phyloP scores from a whole-genome alignment of 2,329 filamentous ascomycete species.

The Furcasterigmium sp. region DNA sequence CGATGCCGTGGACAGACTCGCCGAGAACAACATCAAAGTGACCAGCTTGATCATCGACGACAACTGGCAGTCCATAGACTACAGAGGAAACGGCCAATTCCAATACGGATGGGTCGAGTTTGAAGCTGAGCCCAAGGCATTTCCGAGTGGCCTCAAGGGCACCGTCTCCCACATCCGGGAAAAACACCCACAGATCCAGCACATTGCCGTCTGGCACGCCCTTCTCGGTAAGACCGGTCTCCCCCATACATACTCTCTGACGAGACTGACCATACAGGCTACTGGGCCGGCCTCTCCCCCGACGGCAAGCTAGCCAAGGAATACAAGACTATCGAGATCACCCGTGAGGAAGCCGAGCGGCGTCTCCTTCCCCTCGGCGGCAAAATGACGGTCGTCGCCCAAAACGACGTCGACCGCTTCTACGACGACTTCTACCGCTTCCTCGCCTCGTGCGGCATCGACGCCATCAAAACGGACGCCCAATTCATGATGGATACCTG shows the following conservation, averaged over 20 bases:
- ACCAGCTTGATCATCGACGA: slow-evolving; percentile 92
- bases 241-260: slow-evolving; percentile 18
- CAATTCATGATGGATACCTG: slow-evolving; percentile 86
- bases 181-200: slow-evolving; percentile 66
- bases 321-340: slow-evolving; percentile 68
- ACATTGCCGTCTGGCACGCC: slow-evolving; percentile 93
- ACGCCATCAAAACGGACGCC: slow-evolving; percentile 87
- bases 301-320: slow-evolving; percentile 66
- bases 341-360: slow-evolving; percentile 41
- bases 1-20: slow-evolving; percentile 65
- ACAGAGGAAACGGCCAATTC: slow-evolving; percentile 43
- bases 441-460: slow-evolving; percentile 66
- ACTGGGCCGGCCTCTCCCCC: slow-evolving; percentile 86
- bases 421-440: slow-evolving; percentile 93
- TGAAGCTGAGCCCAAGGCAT: slow-evolving; percentile 74
- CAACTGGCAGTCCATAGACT: slow-evolving; percentile 81
- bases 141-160: slow-evolving; percentile 73
- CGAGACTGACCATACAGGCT: slow-evolving; percentile 42
- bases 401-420: slow-evolving; percentile 68
- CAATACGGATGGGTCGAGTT: slow-evolving; percentile 72
- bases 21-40: slow-evolving; percentile 68
- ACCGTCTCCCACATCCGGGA: slow-evolving; percentile 65
- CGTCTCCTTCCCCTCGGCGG: slow-evolving; percentile 49
- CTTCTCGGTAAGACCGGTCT: slow-evolving; percentile 41
- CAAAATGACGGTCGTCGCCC: slow-evolving; percentile 67